Evolutionary conservation across 2,329 filamentous ascomycete species (phyloP).

Genomic region (Apiospora rasikravindrae): DNA sequence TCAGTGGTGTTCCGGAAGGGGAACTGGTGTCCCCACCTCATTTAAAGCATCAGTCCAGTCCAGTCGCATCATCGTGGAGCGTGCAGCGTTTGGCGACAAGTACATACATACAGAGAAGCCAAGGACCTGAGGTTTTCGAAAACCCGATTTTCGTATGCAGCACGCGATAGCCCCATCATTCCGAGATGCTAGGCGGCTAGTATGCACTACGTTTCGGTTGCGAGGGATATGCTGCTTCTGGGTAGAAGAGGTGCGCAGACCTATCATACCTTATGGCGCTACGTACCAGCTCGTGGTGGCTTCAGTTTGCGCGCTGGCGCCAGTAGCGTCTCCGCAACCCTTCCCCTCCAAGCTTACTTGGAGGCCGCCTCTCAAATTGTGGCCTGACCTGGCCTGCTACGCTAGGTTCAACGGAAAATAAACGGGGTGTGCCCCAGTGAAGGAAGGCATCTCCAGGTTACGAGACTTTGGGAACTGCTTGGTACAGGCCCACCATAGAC

Average conservation of each 20-base stretch:
- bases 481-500: not conserved
- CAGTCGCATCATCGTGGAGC: not conserved
- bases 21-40: not conserved
- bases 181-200: not conserved
- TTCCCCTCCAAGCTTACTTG: not conserved
- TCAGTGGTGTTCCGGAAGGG: not conserved
- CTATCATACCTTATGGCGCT: not conserved
- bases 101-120: not conserved
- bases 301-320: not conserved
- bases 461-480: not conserved
- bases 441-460: not conserved
- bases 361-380: not conserved
- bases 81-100: not conserved
- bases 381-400: not conserved
- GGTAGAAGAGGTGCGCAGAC: not conserved
- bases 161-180: not conserved
- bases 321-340: not conserved
- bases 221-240: not conserved
- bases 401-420: not conserved
- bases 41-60: not conserved
- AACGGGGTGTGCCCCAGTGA: not conserved
- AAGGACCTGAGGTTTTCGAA: not conserved
- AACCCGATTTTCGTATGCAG: not conserved
- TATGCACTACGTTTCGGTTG: not conserved
- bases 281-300: not conserved